These are phyloP conservation scores for Wallacemonas collosoma DNA, from an alignment of 208 protist genomes.

Conservation along the genomic window DNA sequence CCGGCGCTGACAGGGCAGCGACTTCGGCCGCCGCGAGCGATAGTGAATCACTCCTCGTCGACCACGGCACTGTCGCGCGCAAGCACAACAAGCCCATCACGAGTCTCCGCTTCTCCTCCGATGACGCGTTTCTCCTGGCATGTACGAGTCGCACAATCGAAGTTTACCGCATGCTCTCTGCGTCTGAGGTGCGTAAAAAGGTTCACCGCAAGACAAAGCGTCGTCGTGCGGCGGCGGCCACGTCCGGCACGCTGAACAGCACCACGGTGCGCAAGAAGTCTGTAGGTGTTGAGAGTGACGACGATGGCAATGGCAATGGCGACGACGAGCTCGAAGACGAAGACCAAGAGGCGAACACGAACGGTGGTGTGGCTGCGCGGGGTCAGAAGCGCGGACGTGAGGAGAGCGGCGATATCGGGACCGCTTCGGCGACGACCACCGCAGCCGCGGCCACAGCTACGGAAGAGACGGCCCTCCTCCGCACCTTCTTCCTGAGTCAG, in stretches of 20 bases:
- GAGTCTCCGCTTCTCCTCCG: conserved; percentile 59
- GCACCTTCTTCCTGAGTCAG: conserved; percentile 78
- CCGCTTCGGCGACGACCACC: neutral
- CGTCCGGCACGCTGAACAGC: no score
- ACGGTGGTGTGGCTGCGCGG: conserved; percentile 1
- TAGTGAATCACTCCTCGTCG: conserved; percentile 22
- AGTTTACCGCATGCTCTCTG: conserved; percentile 70
- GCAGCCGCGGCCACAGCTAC: conserved; percentile 40
- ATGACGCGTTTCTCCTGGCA: conserved; percentile 71
- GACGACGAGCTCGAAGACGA: conserved; percentile 19
- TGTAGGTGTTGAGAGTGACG: no score
- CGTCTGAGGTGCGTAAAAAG: conserved; percentile 78
- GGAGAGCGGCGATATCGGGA: conserved; percentile 11
- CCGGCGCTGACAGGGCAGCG: neutral
- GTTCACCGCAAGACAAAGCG: conserved; percentile 75
- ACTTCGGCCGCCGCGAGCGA: neutral
- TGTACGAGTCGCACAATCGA: conserved; percentile 88
- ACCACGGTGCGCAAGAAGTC: no score
- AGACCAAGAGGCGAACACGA: conserved; percentile 12
- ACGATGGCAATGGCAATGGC: conserved; percentile 17
- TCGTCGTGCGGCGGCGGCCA: conserved; percentile 14
- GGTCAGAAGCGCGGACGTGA: conserved; percentile 17
- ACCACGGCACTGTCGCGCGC: conserved; percentile 75
- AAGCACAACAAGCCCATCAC: conserved; percentile 86
- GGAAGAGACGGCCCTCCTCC: conserved; percentile 70